These are phyloP conservation scores for Umbelopsis ramanniana DNA, from an alignment of 192 early-diverging fungal genomes.

Conservation along the genomic window DNA sequence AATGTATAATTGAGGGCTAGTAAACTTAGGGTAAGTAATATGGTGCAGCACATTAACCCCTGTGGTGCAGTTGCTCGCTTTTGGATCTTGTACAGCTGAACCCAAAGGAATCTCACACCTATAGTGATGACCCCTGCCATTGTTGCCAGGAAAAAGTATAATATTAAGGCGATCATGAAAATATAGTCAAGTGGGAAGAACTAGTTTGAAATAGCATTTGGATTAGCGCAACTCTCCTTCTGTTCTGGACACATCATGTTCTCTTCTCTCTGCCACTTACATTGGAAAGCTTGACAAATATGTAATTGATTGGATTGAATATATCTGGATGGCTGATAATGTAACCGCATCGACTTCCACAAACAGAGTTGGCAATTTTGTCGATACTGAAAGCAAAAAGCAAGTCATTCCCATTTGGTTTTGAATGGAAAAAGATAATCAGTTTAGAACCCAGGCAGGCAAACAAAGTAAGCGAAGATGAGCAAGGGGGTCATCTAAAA, in stretches of 20 bases:
- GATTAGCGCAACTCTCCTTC: background rate
- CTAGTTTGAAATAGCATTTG: constrained; percentile 20
- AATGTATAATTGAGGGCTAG: constrained; percentile 59
- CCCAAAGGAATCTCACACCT: constrained; percentile 63
- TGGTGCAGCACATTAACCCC: constrained; percentile 56
- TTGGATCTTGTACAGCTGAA: constrained; percentile 53
- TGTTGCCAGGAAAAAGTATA: constrained; percentile 59
- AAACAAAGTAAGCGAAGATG: background rate
- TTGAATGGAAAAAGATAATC: too few species aligned
- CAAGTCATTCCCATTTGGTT: too few species aligned
- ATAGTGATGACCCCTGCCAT: constrained; percentile 55
- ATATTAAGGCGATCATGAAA: constrained; percentile 53
- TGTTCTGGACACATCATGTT: background rate
- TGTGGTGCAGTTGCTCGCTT: constrained; percentile 59
- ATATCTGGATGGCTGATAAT: constrained; percentile 51
- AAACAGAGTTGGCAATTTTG: constrained; percentile 53
- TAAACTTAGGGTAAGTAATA: constrained; percentile 55
- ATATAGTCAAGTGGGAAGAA: constrained; percentile 61
- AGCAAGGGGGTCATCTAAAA: constrained; percentile 5
- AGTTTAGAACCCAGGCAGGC: background rate
- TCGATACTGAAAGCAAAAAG: constrained; percentile 46
- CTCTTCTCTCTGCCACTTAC: constrained; percentile 32
- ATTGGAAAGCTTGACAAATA: constrained; percentile 52
- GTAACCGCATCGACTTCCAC: constrained; percentile 61
- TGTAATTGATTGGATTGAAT: constrained; percentile 58